Evolutionary conservation across 306 rosid species (phyloP).

Genomic region (Fragaria ananassa): DNA sequence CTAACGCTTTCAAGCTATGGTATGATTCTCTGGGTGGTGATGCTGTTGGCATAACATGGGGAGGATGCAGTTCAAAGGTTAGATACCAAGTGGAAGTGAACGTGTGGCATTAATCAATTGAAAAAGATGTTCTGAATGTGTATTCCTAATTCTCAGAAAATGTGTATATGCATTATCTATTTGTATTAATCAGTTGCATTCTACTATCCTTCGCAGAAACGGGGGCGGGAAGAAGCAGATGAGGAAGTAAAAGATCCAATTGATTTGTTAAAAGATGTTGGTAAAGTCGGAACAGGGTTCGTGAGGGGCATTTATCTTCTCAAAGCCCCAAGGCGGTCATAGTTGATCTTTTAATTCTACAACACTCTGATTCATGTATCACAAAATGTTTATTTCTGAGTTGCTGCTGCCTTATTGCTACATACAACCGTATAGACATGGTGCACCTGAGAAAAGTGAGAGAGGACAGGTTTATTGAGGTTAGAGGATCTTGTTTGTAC

Average conservation of each 20-base stretch:
- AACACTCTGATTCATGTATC: background rate
- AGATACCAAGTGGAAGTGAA: background rate
- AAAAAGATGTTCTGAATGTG: background rate
- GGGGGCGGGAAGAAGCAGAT: slow-evolving; percentile 48
- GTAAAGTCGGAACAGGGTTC: slow-evolving; percentile 79
- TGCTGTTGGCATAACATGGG: slow-evolving; percentile 88
- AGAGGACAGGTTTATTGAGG: background rate
- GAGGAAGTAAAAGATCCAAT: slow-evolving; percentile 48
- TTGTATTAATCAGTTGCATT: slow-evolving; percentile 10
- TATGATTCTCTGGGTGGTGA: slow-evolving; percentile 95
- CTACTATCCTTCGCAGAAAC: slow-evolving; percentile 55
- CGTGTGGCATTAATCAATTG: background rate
- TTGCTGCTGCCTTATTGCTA: background rate
- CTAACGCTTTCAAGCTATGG: slow-evolving; percentile 69
- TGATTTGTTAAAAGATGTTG: slow-evolving; percentile 53
- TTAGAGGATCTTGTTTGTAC: background rate
- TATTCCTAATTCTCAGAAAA: background rate
- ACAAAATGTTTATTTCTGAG: background rate
- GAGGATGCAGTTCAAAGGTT: slow-evolving; percentile 60
- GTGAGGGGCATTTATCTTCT: slow-evolving; percentile 65
- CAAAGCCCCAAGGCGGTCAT: slow-evolving; percentile 50
- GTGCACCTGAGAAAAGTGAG: background rate
- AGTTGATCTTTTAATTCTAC: background rate
- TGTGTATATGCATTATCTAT: background rate
- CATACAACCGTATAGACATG: background rate